Evolutionary conservation across 305 asterid genomes (phyloP).

Genomic region (Fraxinus latifolia): DNA sequence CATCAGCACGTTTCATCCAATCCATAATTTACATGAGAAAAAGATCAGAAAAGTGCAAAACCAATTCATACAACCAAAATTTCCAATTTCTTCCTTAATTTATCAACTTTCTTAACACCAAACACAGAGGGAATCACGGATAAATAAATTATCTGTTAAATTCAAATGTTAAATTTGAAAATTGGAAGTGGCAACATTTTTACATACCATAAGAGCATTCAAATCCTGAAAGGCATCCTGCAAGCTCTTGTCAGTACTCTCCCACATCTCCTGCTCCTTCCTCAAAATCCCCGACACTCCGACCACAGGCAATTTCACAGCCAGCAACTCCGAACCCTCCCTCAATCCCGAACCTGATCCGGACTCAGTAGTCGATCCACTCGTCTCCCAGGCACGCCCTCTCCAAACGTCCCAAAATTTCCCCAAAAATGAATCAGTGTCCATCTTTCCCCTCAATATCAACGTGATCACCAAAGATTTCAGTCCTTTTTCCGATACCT

Average conservation of each 20-base stretch:
- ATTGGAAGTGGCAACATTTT: conserved; percentile 15
- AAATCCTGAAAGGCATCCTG: conserved; percentile 97
- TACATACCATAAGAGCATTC: conserved; percentile 89
- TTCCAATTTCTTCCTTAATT: neutral
- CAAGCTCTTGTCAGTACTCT: conserved; percentile 93
- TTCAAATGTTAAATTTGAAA: neutral
- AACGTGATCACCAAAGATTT: conserved; percentile 48
- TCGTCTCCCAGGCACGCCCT: conserved; percentile 67
- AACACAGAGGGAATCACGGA: neutral
- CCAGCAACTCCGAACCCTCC: conserved; percentile 38
- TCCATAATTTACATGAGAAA: neutral
- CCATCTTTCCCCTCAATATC: conserved; percentile 63
- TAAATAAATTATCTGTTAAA: neutral
- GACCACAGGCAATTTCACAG: conserved; percentile 70
- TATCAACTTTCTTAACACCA: neutral
- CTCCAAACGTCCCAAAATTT: conserved; percentile 88
- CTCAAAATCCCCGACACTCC: conserved; percentile 90
- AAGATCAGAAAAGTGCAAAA: neutral
- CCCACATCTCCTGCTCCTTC: conserved; percentile 99
- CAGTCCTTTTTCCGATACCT: conserved; percentile 36
- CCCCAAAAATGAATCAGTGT: conserved; percentile 62
- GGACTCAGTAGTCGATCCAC: conserved; percentile 35
- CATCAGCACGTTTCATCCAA: neutral
- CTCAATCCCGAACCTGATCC: conserved; percentile 31
- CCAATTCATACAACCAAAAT: neutral